A percentile compares a stretch with the other conserved stretches of the same genome.
Evolutionary conservation across 768 basidiomycete genomes (phyloP).

Genomic region (Tricholoma saponaceum): DNA sequence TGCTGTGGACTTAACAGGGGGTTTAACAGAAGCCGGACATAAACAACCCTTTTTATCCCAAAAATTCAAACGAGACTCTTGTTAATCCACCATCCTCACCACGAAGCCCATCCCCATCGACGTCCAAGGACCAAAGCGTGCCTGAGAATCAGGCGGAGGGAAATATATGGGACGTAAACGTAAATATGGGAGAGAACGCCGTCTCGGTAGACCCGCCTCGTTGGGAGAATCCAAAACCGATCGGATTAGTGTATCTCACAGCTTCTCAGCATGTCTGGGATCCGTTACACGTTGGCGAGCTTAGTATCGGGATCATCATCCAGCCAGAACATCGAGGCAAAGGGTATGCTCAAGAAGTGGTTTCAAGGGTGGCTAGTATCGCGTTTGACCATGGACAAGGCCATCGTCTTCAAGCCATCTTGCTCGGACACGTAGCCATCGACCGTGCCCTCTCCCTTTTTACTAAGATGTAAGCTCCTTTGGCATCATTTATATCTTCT

Average conservation of each 20-base stretch:
- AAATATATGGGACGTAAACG: neutral
- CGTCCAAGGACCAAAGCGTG: neutral
- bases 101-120: neutral
- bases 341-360: conserved; percentile 44
- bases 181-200: neutral
- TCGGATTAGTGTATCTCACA: conserved; percentile 43
- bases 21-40: neutral
- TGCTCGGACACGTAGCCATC: conserved; percentile 42
- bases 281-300: conserved; percentile 36
- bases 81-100: neutral
- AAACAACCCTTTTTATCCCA: too few relatives aligned
- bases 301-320: conserved; percentile 55
- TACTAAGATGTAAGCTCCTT: conserved; percentile 31
- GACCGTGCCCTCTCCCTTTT: conserved; percentile 45
- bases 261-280: conserved; percentile 24
- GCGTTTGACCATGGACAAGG: conserved; percentile 43
- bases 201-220: neutral
- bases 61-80: neutral
- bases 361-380: conserved; percentile 38
- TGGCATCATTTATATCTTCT: neutral
- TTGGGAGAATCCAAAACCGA: conserved; percentile 8
- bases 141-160: neutral
- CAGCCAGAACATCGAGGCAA: conserved; percentile 27
- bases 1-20: neutral
- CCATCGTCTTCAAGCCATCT: conserved; percentile 50